Evolutionary conservation across 768 basidiomycete species (phyloP).

Genomic region (Trametes meyenii): DNA sequence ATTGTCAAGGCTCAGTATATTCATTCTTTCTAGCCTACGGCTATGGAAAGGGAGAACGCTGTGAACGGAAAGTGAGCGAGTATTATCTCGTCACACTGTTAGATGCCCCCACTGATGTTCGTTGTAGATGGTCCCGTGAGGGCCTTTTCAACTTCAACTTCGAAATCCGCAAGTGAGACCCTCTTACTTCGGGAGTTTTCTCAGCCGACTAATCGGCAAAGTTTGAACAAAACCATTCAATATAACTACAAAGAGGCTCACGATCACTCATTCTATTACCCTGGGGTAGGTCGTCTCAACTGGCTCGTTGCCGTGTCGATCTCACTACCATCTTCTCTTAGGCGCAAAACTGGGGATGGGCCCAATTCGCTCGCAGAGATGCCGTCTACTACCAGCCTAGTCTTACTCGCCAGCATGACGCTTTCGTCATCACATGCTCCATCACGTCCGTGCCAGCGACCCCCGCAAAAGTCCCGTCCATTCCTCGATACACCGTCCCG

Average conservation of each 20-base stretch:
- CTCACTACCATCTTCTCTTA: constrained; percentile 28
- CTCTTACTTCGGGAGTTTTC: neutral
- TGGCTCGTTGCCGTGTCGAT: neutral
- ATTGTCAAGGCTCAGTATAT: constrained; percentile 5
- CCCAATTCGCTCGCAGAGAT: constrained; percentile 80
- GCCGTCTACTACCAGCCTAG: constrained; percentile 61
- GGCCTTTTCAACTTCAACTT: constrained; percentile 87
- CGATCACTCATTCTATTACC: constrained; percentile 75
- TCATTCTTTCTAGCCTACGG: constrained; percentile 59
- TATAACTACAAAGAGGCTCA: constrained; percentile 78
- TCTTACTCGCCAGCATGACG: constrained; percentile 58
- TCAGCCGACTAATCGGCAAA: constrained; percentile 18
- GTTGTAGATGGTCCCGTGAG: constrained; percentile 75
- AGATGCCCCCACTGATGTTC: neutral
- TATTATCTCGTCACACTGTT: neutral
- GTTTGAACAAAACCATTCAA: constrained; percentile 50
- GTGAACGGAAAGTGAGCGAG: constrained; percentile 55
- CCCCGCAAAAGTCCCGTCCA: constrained; percentile 47
- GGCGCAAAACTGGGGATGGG: constrained; percentile 92
- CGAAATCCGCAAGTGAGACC: constrained; percentile 67
- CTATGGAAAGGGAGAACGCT: constrained; percentile 71
- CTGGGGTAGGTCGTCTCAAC: constrained; percentile 9
- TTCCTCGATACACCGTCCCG: constrained; percentile 60
- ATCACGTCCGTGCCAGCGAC: constrained; percentile 69
- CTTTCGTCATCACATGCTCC: constrained; percentile 75